Percentiles rank a stretch among this genome's conserved stretches.
Evolutionary conservation across 805 yeast species (phyloP).

Genomic region (Nakazawaea laoshanensis): DNA sequence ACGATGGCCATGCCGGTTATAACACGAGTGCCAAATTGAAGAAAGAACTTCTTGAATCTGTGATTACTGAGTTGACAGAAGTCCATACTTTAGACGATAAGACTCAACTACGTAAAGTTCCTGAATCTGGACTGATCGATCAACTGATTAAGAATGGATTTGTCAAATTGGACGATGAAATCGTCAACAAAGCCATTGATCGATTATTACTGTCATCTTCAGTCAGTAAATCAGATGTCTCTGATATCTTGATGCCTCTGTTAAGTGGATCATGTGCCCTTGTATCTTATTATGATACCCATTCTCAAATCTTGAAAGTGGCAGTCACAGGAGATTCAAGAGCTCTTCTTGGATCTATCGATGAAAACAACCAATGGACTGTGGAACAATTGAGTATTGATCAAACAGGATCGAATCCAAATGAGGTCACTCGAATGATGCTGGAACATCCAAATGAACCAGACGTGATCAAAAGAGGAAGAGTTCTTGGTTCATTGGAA

Average conservation of each 20-base stretch:
- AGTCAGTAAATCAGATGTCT: conserved; percentile 51
- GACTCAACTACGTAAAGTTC: conserved; percentile 42
- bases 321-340: conserved; percentile 97
- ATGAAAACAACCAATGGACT: conserved; percentile 68
- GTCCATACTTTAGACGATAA: conserved; percentile 49
- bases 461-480: conserved; percentile 73
- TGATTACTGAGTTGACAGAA: conserved; percentile 68
- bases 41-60: conserved; percentile 67
- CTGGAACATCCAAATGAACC: conserved; percentile 91
- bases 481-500: conserved; percentile 88
- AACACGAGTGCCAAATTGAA: conserved; percentile 82
- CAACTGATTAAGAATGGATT: conserved; percentile 78
- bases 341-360: conserved; percentile 73
- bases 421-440: conserved; percentile 76
- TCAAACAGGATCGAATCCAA: conserved; percentile 88
- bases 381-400: conserved; percentile 82
- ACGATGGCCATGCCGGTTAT: conserved; percentile 97
- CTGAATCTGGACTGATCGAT: conserved; percentile 63
- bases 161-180: conserved; percentile 73
- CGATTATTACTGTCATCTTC: conserved; percentile 61
- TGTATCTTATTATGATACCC: conserved; percentile 78
- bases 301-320: conserved; percentile 61
- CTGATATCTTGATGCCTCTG: conserved; percentile 82
- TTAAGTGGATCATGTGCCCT: conserved; percentile 93
- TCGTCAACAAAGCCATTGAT: conserved; percentile 68